Base-by-base conservation (phyloP, 2,329 filamentous ascomycete genomes). In the Colletotrichum lentis region DNA sequence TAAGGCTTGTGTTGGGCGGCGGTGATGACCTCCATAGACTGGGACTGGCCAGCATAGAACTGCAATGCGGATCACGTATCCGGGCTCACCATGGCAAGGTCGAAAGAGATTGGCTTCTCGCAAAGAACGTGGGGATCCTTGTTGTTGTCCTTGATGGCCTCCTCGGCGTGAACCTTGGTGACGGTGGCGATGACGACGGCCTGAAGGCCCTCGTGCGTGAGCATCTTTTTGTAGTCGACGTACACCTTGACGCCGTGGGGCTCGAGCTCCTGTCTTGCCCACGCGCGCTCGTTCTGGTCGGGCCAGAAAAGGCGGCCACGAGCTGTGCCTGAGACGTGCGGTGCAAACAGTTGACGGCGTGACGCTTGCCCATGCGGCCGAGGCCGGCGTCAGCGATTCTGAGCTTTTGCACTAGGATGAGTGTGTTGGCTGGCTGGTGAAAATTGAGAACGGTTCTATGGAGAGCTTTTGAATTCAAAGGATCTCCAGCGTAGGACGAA, bases 81-180 rank as follows among this genome's bases (percentile, higher is more conserved):
- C 18, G 12, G 27, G 20, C 50, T 54, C 11, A 89, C 87, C 61
- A 88, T 80, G 70, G 88, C 86, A 16, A 88, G 79, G 66, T 81
- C 85, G 0, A 87, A 90, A 47, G 82, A 85, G 41, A 88, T 74
- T 1, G 86, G 86, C 78, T 88, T 88, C 78, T 88, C 86, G 73
- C 85, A 88, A 20, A 88, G 75, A 0, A 88, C 85, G 72, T 88
- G 86, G 70, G 84, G 80, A 55, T 83, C 80, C 18, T 79, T 80
- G 60, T 85, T 74, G 59, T 89, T 87, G 14, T 85, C 85, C 71
- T 83, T 81, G 72, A 87, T 84, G 1, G 86, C 81, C 71, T 88
- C 83, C 69, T 86, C 80, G 0, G 86, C 86, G 70, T 89, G 87
- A 16, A 83, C 85, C 2, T 84, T 85, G 18, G 84, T 85, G 1